Evolutionary conservation across 1,284 basidiomycete species (phyloP), one percentile per base, ranked within the genome.

Genomic region (Ceratobasidium sp.): DNA sequence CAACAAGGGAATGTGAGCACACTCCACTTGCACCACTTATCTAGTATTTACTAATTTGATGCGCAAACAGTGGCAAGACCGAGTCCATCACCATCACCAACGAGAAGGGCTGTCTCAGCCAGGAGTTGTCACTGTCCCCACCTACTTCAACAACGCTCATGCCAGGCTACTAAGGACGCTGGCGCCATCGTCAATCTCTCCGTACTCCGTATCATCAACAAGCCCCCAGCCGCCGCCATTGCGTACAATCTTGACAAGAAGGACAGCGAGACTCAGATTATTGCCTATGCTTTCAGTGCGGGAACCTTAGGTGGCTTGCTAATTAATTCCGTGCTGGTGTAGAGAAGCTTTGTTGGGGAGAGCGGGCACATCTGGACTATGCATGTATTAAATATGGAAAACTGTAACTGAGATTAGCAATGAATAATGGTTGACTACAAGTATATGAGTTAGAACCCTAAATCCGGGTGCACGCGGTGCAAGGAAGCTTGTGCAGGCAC

Each of bases 101-200:
- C 82, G 90, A 92, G 79, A 91, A 91, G 83, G 92, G 92, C 73
- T 91, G 94, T 82, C 87, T 96, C 49, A 88, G 87, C 38, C 87
- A 91, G 73, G 94, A 95, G 78, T 98, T 73, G 95, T 99, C 81
- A 98, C 96, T 47, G 96, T 98, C 79, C 97, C 96, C 73, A 97
- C 97, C 67, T 98, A 83, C 81, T 85, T 85, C 82, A 88, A 87
- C 83, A 86, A 88, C 81, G 85, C 86, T 76, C 86, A 88, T 85
- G 86, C 79, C 84, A 84, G 76, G 86, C 86, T 35, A 88, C 86
- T 80, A 87, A 86, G 82, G 86, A 88, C 78, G 85, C 86, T 76
- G 86, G 86, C 78, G 83, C 83, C 72, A 87, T 88, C 76, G 85
- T 86, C 73, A 86, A 86, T 79, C 83, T 88, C 61, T 85, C 84